A percentile compares a stretch with the other conserved stretches of the same genome.
These are phyloP conservation scores for Ceriops tagal DNA, from an alignment of 345 rosid genomes.

Conservation along the genomic window DNA sequence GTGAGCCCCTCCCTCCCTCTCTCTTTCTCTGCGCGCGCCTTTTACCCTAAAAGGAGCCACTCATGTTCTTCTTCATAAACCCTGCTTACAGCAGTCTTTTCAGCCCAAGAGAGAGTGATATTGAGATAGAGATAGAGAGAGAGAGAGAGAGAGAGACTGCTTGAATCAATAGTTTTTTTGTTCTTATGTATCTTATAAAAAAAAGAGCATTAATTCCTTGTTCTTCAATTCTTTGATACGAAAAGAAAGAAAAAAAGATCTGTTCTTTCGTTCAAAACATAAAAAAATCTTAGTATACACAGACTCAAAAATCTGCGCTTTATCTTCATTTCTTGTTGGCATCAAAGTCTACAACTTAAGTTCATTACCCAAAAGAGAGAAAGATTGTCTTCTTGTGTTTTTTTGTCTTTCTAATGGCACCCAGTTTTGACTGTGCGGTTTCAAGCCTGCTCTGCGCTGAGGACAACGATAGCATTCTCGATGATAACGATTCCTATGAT, in stretches of 20 bases:
- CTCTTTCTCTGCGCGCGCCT: slow-evolving; percentile 8
- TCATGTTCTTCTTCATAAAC: slow-evolving; percentile 43
- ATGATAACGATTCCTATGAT: slow-evolving; percentile 33
- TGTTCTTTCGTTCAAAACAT: neutral
- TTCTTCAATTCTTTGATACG: slow-evolving; percentile 30
- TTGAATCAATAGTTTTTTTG: slow-evolving; percentile 15
- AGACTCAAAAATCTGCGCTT: slow-evolving; percentile 7
- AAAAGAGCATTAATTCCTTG: slow-evolving; percentile 15
- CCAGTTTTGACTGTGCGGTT: slow-evolving; percentile 50
- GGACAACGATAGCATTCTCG: slow-evolving; percentile 41
- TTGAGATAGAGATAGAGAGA: slow-evolving; percentile 17
- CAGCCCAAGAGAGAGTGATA: slow-evolving; percentile 21
- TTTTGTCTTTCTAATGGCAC: slow-evolving; percentile 39
- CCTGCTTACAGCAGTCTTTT: slow-evolving; percentile 33
- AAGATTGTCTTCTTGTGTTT: neutral
- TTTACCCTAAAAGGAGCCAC: slow-evolving; percentile 41
- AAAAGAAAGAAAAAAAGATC: neutral
- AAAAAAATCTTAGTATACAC: neutral
- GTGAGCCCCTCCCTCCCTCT: slow-evolving; percentile 2
- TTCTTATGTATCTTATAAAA: slow-evolving; percentile 15
- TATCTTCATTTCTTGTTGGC: slow-evolving; percentile 7
- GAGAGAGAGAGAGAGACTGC: slow-evolving; percentile 9
- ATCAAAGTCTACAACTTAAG: slow-evolving; percentile 12
- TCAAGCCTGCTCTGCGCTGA: slow-evolving; percentile 59
- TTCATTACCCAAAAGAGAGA: slow-evolving; percentile 4